phyloP scores from a whole-genome alignment of 352 stramenopile species.

The Phytophthora cryptogea region DNA sequence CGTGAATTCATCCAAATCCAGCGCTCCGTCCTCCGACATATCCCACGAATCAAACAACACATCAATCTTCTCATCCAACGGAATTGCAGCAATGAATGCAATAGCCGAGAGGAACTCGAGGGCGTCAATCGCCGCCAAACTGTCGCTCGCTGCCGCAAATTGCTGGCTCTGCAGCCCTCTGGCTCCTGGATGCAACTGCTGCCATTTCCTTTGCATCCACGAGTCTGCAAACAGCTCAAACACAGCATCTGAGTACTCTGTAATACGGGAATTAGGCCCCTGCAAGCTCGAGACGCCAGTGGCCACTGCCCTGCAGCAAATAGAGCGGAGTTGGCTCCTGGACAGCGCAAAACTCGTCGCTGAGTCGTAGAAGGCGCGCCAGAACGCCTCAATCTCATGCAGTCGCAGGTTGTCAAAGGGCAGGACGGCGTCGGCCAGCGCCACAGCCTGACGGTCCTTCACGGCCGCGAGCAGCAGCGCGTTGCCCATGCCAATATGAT shows the following conservation, averaged over 20 bases:
- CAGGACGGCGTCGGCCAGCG: constrained; percentile 59
- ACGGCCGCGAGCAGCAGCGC: constrained; percentile 54
- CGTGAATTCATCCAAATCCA: constrained; percentile 86
- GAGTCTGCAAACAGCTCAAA: constrained; percentile 66
- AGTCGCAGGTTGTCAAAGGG: constrained; percentile 80
- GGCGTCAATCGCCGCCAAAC: constrained; percentile 54
- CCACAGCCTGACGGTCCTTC: constrained; percentile 46
- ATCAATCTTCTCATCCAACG: constrained; percentile 81
- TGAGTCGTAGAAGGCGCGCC: constrained; percentile 85
- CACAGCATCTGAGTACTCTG: constrained; percentile 50
- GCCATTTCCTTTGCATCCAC: constrained; percentile 25
- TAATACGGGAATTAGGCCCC: constrained; percentile 42
- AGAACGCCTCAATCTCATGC: constrained; percentile 77
- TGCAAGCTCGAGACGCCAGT: constrained; percentile 39
- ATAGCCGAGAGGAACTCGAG: constrained; percentile 83
- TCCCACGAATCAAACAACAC: constrained; percentile 88
- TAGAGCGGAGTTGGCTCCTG: constrained; percentile 56
- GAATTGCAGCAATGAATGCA: constrained; percentile 59
- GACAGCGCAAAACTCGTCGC: constrained; percentile 73
- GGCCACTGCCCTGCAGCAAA: constrained; percentile 58
- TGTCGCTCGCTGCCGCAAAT: constrained; percentile 12
- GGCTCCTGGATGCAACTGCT: constrained; percentile 20
- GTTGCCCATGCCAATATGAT: constrained; percentile 56
- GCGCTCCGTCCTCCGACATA: constrained; percentile 79
- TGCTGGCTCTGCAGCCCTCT: constrained; percentile 23